A percentile compares a stretch with the other conserved stretches of the same genome.
Evolutionary conservation across 306 rosid genomes (phyloP).

Genomic region (Gleditsia sinensis): DNA sequence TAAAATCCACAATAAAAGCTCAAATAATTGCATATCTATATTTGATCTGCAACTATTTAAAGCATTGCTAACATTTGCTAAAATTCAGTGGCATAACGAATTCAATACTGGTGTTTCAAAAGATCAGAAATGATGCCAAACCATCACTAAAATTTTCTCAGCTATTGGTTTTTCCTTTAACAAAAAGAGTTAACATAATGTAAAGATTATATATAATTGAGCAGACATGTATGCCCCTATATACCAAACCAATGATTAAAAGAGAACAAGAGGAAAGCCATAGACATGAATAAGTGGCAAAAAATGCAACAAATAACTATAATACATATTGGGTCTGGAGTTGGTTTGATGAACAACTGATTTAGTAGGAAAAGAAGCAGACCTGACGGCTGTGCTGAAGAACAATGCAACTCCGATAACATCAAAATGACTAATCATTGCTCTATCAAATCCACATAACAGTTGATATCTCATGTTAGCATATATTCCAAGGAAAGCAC

Average conservation of each 20-base stretch:
- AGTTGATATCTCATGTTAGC: slow-evolving; percentile 95
- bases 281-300: slow-evolving; percentile 5
- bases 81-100: background rate
- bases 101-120: background rate
- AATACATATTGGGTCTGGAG: background rate
- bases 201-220: background rate
- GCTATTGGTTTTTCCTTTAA: slow-evolving; percentile 3
- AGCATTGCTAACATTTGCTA: background rate
- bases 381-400: slow-evolving; percentile 91
- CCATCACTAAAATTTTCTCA: background rate
- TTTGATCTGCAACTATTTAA: background rate
- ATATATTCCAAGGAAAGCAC: slow-evolving; percentile 97
- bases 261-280: slow-evolving; percentile 1
- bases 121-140: slow-evolving; percentile 13
- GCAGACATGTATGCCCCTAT: background rate
- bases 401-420: slow-evolving; percentile 89
- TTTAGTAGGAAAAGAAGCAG: slow-evolving; percentile 13
- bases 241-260: background rate
- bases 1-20: slow-evolving; percentile 23
- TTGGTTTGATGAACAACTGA: slow-evolving; percentile 9
- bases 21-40: slow-evolving; percentile 9
- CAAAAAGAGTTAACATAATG: background rate
- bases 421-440: slow-evolving; percentile 84
- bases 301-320: background rate
- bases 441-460: slow-evolving; percentile 87